Percentiles rank a stretch among this genome's conserved stretches.
phyloP scores from a whole-genome alignment of 768 basidiomycete species.

The Galerina marginata region DNA sequence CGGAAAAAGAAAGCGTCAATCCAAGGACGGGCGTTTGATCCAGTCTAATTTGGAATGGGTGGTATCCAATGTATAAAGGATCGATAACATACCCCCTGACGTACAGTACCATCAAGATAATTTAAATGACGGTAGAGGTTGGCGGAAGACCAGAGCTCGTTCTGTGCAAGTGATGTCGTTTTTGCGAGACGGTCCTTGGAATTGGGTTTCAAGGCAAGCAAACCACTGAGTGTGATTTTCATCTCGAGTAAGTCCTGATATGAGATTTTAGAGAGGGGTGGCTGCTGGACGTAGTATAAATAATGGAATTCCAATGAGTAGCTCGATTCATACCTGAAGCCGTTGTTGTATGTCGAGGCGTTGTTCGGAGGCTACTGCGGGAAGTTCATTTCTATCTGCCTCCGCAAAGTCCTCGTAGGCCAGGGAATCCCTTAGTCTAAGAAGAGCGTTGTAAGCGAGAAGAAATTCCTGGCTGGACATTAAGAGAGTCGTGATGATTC shows the following conservation, averaged over 20 bases:
- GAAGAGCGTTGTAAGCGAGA: too few relatives aligned
- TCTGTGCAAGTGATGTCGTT: slow-evolving; percentile 5
- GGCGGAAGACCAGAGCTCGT: slow-evolving; percentile 20
- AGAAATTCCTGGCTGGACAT: too few relatives aligned
- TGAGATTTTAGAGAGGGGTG: not conserved
- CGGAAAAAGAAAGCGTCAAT: slow-evolving; percentile 27
- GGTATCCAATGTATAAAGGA: slow-evolving; percentile 3
- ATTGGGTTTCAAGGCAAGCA: not conserved
- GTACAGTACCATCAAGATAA: slow-evolving; percentile 17
- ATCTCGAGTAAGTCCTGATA: not conserved
- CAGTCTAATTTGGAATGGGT: slow-evolving; percentile 21
- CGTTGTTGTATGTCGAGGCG: not conserved
- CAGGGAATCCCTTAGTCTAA: too few relatives aligned
- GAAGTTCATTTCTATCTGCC: too few relatives aligned
- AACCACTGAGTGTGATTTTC: not conserved
- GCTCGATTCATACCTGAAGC: not conserved
- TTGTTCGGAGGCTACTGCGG: too few relatives aligned
- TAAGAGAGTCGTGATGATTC: too few relatives aligned
- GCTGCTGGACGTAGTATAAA: not conserved
- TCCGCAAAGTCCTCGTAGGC: too few relatives aligned
- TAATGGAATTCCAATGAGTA: not conserved
- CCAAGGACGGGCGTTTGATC: slow-evolving; percentile 27
- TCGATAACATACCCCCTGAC: slow-evolving; percentile 10
- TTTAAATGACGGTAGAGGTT: slow-evolving; percentile 21
- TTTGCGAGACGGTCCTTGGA: not conserved